A percentile compares a stretch with the other conserved stretches of the same genome.
These are phyloP conservation scores for Neostapfia colusana DNA, from an alignment of 176 grass and related monocot genomes.

Conservation along the genomic window DNA sequence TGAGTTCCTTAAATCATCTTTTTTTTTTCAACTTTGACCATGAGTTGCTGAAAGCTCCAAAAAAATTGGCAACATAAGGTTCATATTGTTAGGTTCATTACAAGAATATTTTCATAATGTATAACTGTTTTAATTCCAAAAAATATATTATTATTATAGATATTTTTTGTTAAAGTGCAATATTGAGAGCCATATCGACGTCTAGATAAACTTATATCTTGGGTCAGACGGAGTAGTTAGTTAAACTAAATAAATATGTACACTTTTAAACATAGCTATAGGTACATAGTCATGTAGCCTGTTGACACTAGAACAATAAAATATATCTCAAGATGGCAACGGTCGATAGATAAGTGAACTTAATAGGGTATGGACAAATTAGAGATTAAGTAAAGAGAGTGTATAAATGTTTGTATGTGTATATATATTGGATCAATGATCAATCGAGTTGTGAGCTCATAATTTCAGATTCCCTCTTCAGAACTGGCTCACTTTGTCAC, in stretches of 20 bases:
- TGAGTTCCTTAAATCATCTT: background rate
- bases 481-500: background rate
- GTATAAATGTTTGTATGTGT: no score
- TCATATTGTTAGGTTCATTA: background rate
- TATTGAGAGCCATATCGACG: background rate
- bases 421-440: background rate
- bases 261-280: background rate
- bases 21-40: background rate
- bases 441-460: background rate
- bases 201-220: background rate
- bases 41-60: background rate
- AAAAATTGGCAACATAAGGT: background rate
- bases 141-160: background rate
- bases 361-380: background rate
- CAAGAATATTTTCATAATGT: background rate
- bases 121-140: background rate
- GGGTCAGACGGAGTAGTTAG: background rate
- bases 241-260: background rate
- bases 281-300: background rate
- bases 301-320: background rate
- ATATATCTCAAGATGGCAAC: background rate
- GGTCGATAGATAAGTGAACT: background rate
- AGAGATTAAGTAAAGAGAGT: background rate
- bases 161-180: background rate
- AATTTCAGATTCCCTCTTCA: no score